These are phyloP conservation scores for Populus deltoides DNA, from an alignment of 345 rosid species.

Conservation along the genomic window DNA sequence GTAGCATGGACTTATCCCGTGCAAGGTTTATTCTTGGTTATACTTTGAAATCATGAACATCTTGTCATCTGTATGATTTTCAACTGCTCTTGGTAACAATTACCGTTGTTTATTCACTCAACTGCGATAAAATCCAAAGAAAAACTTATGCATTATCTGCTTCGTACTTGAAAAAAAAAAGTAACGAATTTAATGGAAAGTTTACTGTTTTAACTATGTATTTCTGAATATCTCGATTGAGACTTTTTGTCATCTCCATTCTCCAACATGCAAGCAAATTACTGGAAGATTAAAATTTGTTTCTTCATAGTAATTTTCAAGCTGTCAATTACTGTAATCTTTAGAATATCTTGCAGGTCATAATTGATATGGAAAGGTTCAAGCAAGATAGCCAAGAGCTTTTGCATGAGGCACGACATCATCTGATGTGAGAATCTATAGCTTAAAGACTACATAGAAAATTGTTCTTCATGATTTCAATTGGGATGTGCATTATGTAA, in stretches of 20 bases:
- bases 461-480: background rate
- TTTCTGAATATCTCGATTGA: background rate
- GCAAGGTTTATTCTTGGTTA: background rate
- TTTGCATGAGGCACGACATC: constrained; percentile 43
- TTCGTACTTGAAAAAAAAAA: background rate
- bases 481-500: background rate
- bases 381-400: constrained; percentile 62
- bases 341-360: constrained; percentile 41
- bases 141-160: background rate
- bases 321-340: background rate
- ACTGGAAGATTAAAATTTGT: background rate
- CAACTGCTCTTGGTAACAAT: background rate
- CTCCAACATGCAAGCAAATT: background rate
- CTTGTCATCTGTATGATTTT: background rate
- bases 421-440: constrained; percentile 43
- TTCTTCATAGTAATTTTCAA: background rate
- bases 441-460: background rate
- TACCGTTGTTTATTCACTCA: background rate
- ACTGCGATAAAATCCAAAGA: background rate
- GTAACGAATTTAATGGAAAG: background rate
- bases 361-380: constrained; percentile 75
- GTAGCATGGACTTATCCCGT: constrained; percentile 19
- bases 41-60: background rate
- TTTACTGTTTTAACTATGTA: background rate
- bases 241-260: too few relatives aligned